Base-by-base conservation (phyloP, 257 asterid genomes). In the Gynochthodes officinalis region DNA sequence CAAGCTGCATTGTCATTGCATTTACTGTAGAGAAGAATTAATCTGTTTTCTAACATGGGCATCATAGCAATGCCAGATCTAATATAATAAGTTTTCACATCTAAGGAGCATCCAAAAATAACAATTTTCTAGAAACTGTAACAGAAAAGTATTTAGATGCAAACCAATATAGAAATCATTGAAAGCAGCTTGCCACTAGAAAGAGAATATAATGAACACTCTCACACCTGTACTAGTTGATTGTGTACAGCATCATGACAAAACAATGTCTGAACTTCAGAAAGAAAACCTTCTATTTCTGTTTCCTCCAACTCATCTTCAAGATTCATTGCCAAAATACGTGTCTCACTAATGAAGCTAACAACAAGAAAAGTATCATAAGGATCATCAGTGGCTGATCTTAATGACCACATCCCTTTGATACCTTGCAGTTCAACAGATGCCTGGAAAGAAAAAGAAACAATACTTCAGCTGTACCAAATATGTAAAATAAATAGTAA, bases 371-470 rank as follows among this genome's bases (percentile, higher is more conserved):
- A 90, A 60, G 97, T 92, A 57, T 92, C 98, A 78, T 86, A 82
- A 8, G 86, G 89, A 90, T 92, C 97, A 80, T 92, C 90, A 48
- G 91, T 86, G 63, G 97, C 96, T 74, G 98, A 81, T 78, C 92
- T 80, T 73, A 92, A 59, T 44, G 98, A 90, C 98, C 98, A 92
- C 97, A 92, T 90, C 71, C 98, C 98, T 85, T 90, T 92, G 79
- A 92, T 92, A 73, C 98, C 98, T 83, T 92, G 98, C 80, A 92
- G 96, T 85, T 90, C 98, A 53, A 92, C 96, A 70, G 98, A 88
- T 60, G 98, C 98, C 98, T 92, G 74, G 23, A 64, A 76, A 80
- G 72, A 32, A 64, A 80, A 49, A n/a, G 50, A 69, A 49, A 66
- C 32, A 70, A 33, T 4, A 55, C 44, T 19, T 74, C 40, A 77